phyloP scores from a whole-genome alignment of 495 filamentous ascomycete species.

The Friedmanniomyces endolithicus region DNA sequence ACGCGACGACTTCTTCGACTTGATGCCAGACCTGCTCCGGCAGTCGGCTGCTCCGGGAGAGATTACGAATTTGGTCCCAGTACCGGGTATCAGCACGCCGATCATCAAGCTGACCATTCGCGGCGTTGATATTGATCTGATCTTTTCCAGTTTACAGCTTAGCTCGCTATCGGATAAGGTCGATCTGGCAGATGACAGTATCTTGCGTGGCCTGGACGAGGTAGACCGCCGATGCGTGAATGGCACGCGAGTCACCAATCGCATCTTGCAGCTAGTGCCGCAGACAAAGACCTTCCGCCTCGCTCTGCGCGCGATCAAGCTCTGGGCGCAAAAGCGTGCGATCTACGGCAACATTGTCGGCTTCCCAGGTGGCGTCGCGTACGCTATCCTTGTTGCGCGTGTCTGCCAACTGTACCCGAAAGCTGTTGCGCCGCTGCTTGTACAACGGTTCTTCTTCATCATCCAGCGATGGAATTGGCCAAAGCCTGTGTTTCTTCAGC shows the following conservation, averaged over 20 bases:
- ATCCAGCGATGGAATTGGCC: slow-evolving; percentile 91
- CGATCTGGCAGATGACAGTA: slow-evolving; percentile 64
- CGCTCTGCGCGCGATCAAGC: slow-evolving; percentile 80
- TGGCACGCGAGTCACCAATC: slow-evolving; percentile 82
- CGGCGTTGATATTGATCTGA: slow-evolving; percentile 87
- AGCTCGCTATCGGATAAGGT: slow-evolving; percentile 60
- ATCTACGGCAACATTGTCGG: slow-evolving; percentile 93
- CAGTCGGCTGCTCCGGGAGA: slow-evolving; percentile 60
- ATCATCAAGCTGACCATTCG: slow-evolving; percentile 90
- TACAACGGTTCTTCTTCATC: slow-evolving; percentile 86
- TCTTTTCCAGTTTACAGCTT: slow-evolving; percentile 68
- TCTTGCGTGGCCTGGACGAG: slow-evolving; percentile 77
- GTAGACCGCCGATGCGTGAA: slow-evolving; percentile 78
- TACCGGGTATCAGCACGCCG: slow-evolving; percentile 81
- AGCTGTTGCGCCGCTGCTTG: slow-evolving; percentile 70
- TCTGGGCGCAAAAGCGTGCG: slow-evolving; percentile 88
- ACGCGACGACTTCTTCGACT: slow-evolving; percentile 78
- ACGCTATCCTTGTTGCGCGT: slow-evolving; percentile 91
- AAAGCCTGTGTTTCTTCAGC: slow-evolving; percentile 74
- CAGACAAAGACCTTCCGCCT: slow-evolving; percentile 77
- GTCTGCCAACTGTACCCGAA: slow-evolving; percentile 97
- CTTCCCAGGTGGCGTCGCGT: slow-evolving; percentile 92
- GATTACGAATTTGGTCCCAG: slow-evolving; percentile 72
- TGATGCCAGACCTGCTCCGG: slow-evolving; percentile 65
- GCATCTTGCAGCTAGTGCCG: slow-evolving; percentile 78